A percentile compares a stretch with the other conserved stretches of the same genome.
Conservation (phyloP, 2,329 filamentous ascomycete species). For the Phialophora expanda region DNA sequence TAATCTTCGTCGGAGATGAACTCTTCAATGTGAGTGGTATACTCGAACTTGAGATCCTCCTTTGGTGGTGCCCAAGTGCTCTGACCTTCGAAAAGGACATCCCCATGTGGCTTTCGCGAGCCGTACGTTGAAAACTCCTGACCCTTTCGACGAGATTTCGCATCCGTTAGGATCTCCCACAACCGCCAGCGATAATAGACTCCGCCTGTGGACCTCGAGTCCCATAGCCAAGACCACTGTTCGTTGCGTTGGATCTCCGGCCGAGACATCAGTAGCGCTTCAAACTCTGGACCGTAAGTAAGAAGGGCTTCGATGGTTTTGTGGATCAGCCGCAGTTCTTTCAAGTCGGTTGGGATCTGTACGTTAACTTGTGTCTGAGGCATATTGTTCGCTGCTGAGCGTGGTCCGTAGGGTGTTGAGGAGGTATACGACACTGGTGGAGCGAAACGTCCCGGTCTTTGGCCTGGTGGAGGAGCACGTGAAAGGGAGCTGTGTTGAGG, state of each 20-base stretch:
- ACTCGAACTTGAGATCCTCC: slow-evolving; percentile 77
- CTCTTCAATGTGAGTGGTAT: slow-evolving; percentile 74
- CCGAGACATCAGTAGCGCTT: slow-evolving; percentile 87
- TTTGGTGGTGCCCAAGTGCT: slow-evolving; percentile 79
- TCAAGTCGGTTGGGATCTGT: slow-evolving; percentile 75
- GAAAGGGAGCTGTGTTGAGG: slow-evolving; percentile 56
- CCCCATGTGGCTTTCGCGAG: slow-evolving; percentile 46
- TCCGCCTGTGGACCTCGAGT: slow-evolving; percentile 76
- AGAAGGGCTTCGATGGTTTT: slow-evolving; percentile 82
- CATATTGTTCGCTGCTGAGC: slow-evolving; percentile 44
- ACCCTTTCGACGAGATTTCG: slow-evolving; percentile 43
- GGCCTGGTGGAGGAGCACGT: slow-evolving; percentile 55
- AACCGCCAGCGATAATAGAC: slow-evolving; percentile 93
- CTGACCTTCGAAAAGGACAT: slow-evolving; percentile 72
- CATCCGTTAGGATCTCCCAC: slow-evolving; percentile 81
- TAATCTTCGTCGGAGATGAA: slow-evolving; percentile 85
- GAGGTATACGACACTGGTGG: slow-evolving; percentile 74
- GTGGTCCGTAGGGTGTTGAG: slow-evolving; percentile 47
- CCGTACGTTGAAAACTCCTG: slow-evolving; percentile 23
- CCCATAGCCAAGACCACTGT: slow-evolving; percentile 94
- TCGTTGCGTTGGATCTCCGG: slow-evolving; percentile 83
- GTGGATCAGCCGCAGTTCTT: slow-evolving; percentile 81
- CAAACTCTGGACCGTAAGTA: slow-evolving; percentile 81
- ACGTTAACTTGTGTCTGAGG: slow-evolving; percentile 68
- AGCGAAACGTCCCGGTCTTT: slow-evolving; percentile 70